Base-by-base conservation (phyloP, 2,329 filamentous ascomycete species). In the Periglandula ipomoeae region DNA sequence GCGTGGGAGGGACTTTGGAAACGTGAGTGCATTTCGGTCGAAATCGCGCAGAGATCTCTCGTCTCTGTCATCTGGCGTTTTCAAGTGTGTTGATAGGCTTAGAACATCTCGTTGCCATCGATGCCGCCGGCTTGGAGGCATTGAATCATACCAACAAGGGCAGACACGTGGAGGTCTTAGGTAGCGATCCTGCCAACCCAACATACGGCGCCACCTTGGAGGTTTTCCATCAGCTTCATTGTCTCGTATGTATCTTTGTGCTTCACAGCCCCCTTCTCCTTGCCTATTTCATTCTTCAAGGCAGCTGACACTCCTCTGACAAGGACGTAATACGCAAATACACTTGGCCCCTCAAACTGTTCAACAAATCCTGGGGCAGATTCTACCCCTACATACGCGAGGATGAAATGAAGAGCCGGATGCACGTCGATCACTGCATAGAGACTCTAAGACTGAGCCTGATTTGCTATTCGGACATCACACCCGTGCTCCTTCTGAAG, bases 371-470 rank as follows among this genome's bases (percentile, higher is more conserved):
- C 9, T 46, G 44, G 44, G 44, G 44, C 9, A 30, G 22, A 5
- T 26, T 47, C 6, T 46, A 46, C 19, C 44, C 44, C 20, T 13
- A n/a, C 3, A 19, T 9, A 11, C 38, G 23, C 11, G 44, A 46
- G 9, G 23, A 47, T n/a, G 20, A 37, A 11, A 26, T 26, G 26
- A 11, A 17, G 9, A 38, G 23, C 5, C 35, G 44, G 7, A 38
- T 32, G n/a, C 44, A 47, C 17, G 44, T 47, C 24, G 44, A 47
- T 24, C 44, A 47, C 34, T 47, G 44, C 13, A 30, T 47, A 22
- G 44, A 47, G 15, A 47, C 44, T 2, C n/a, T 47, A 10, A 34
- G 44, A 0, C 44, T 47, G 5, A 47, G 37, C 37, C 19, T 47
- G 5, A 47, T 47, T 34, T 47, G 44, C 35, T 47, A 47, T 11